Evolutionary conservation across 1,284 basidiomycete species (phyloP), one percentile per base, ranked within the genome.

Genomic region (Ganoderma sinense): DNA sequence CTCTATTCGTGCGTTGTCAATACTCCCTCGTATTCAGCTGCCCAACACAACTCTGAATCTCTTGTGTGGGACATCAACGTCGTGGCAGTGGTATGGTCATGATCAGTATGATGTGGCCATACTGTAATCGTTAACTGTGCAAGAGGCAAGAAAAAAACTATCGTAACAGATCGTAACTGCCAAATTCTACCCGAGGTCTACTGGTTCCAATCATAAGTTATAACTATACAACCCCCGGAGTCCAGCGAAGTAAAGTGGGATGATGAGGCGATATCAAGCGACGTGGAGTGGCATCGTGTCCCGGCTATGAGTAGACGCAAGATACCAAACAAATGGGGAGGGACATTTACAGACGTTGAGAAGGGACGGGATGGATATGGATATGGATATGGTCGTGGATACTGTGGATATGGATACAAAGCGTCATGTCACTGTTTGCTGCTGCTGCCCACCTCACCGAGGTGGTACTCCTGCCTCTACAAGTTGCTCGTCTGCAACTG

Each of bases 401-500:
- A 7, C 20, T n/a, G n/a, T 48, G 48, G 48, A 51, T 51, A 14
- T 61, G 40, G 59, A 61, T 61, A 61, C 59, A 61, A 61, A 39
- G 6, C 13, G 14, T 61, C 16, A 31, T 1, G 56, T 58, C 36
- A 48, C 45, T 20, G n/a, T 20, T 48, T 11, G 23, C 36, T 23
- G n/a, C 59, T 41, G n/a, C n/a, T 41, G 11, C 14, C 39, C n/a
- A 26, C 14, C 56, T 70, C n/a, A n/a, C 36, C 36, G 10, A 1
- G 36, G 36, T 10, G 36, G 36, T 36, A 10, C 36, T 6, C 36
- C 36, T 36, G 36, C 36, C 36, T 36, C 36, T 66, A 78, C 40
- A 78, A 71, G 68, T 68, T 75, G 70, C 75, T 74, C 48, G 69
- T 73, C 48, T 26, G 31, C 60, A 39, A 10, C 26, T 55, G 60